Conservation (phyloP, 305 asterid genomes). For the Rubia peregrina region DNA sequence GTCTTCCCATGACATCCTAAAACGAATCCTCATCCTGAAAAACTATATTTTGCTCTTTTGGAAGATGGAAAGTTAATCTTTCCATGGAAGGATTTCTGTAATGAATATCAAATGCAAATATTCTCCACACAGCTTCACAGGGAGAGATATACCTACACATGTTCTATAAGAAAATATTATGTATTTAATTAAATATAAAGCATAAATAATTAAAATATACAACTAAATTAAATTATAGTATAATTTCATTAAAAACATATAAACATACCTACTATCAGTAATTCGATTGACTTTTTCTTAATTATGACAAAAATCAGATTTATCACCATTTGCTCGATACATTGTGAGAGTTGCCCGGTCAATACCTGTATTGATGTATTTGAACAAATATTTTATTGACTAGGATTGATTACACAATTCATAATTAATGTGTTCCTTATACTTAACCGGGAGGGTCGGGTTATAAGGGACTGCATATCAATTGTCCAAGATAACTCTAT, state of each 20-base stretch:
- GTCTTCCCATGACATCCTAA: background rate
- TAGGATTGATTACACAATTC: background rate
- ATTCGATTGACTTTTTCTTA: too few species aligned
- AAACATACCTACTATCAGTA: too few species aligned
- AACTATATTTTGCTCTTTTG: background rate
- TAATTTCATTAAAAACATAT: too few species aligned
- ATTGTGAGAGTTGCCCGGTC: background rate
- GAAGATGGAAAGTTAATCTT: background rate
- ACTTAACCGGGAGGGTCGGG: background rate
- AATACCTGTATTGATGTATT: background rate
- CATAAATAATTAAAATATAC: too few species aligned
- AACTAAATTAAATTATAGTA: too few species aligned
- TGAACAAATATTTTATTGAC: background rate
- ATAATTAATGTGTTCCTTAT: background rate
- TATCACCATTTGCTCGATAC: background rate
- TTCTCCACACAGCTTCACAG: background rate
- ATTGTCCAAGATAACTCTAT: background rate
- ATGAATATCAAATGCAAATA: background rate
- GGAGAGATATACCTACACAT: background rate
- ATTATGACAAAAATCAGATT: too few species aligned
- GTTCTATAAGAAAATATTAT: too few species aligned
- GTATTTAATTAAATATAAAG: too few species aligned
- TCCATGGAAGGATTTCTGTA: background rate
- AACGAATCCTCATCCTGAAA: background rate
- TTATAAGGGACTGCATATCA: background rate